A percentile compares a stretch with the other conserved stretches of the same genome.
Evolutionary conservation across 2,329 filamentous ascomycete genomes (phyloP).

Genomic region (Aspergillus flavus): DNA sequence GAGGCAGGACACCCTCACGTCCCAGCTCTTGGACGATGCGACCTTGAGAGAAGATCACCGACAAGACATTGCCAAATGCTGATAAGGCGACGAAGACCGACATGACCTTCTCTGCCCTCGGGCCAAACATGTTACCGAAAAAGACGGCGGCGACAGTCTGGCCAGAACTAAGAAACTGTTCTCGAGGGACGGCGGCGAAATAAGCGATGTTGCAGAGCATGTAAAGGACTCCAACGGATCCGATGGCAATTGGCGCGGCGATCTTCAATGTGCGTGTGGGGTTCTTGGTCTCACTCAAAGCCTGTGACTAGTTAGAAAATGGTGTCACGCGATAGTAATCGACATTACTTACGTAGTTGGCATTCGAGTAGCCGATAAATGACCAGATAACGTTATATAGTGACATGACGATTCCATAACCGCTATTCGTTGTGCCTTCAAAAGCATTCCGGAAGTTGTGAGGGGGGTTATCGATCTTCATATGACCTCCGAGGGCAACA

Average conservation of each 20-base stretch:
- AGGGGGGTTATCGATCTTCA: slow-evolving; percentile 37
- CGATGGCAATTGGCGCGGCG: slow-evolving; percentile 58
- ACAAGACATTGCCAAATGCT: slow-evolving; percentile 64
- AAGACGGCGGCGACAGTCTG: slow-evolving; percentile 60
- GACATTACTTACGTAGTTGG: slow-evolving; percentile 57
- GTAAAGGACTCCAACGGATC: slow-evolving; percentile 58
- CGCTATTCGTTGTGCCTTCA: slow-evolving; percentile 39
- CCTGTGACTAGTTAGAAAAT: slow-evolving; percentile 30
- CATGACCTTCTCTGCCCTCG: slow-evolving; percentile 56
- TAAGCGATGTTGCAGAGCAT: slow-evolving; percentile 62
- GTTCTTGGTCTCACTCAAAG: slow-evolving; percentile 58
- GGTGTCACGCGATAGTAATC: neutral
- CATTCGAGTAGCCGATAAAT: slow-evolving; percentile 63
- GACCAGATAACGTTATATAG: slow-evolving; percentile 65
- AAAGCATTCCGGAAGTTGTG: slow-evolving; percentile 44
- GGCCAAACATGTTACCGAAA: slow-evolving; percentile 63
- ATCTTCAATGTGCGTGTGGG: slow-evolving; percentile 61
- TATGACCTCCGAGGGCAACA: slow-evolving; percentile 43
- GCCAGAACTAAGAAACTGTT: slow-evolving; percentile 57
- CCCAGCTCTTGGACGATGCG: slow-evolving; percentile 60
- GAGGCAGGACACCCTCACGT: slow-evolving; percentile 70
- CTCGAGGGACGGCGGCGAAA: slow-evolving; percentile 60
- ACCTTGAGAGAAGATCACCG: slow-evolving; percentile 55
- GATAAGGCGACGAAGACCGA: slow-evolving; percentile 64
- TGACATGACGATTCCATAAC: slow-evolving; percentile 58